Evolutionary conservation across 2,329 filamentous ascomycete genomes (phyloP).

Genomic region (Fusarium sublunatum): DNA sequence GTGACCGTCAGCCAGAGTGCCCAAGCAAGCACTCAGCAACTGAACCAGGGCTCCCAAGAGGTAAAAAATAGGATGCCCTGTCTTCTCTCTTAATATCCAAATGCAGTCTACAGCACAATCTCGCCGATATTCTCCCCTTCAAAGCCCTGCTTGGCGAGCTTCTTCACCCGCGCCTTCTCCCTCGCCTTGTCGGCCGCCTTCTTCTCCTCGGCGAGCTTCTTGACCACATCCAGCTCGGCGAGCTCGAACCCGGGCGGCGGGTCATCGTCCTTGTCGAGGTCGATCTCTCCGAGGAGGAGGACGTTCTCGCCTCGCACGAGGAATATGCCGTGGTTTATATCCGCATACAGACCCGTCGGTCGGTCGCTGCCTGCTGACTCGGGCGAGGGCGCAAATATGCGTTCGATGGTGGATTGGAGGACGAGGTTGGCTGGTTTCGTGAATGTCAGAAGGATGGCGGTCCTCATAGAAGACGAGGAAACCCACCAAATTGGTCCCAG

Average conservation of each 20-base stretch:
- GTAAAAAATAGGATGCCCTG: slow-evolving; percentile 13
- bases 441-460: slow-evolving; percentile 21
- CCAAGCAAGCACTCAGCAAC: slow-evolving; percentile 4
- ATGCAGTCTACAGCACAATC: slow-evolving; percentile 66
- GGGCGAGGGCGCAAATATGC: slow-evolving; percentile 76
- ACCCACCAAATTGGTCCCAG: slow-evolving; percentile 97
- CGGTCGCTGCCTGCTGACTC: slow-evolving; percentile 52
- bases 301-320: slow-evolving; percentile 97
- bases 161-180: slow-evolving; percentile 78
- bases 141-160: slow-evolving; percentile 82
- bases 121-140: slow-evolving; percentile 87
- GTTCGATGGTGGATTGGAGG: slow-evolving; percentile 90
- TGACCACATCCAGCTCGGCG: slow-evolving; percentile 76
- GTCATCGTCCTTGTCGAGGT: slow-evolving; percentile 95
- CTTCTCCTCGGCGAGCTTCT: slow-evolving; percentile 77
- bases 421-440: slow-evolving; percentile 82
- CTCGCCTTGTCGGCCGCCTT: slow-evolving; percentile 74
- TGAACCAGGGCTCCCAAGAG: slow-evolving; percentile 10
- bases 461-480: slow-evolving; percentile 3
- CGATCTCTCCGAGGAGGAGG: slow-evolving; percentile 93
- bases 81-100: slow-evolving; percentile 19
- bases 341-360: slow-evolving; percentile 74
- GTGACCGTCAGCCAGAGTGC: slow-evolving; percentile 44
- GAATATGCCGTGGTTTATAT: slow-evolving; percentile 87
- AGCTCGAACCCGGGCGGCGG: slow-evolving; percentile 76